Conservation (phyloP, 106 monocot species). For the Iris macrosiphon region DNA sequence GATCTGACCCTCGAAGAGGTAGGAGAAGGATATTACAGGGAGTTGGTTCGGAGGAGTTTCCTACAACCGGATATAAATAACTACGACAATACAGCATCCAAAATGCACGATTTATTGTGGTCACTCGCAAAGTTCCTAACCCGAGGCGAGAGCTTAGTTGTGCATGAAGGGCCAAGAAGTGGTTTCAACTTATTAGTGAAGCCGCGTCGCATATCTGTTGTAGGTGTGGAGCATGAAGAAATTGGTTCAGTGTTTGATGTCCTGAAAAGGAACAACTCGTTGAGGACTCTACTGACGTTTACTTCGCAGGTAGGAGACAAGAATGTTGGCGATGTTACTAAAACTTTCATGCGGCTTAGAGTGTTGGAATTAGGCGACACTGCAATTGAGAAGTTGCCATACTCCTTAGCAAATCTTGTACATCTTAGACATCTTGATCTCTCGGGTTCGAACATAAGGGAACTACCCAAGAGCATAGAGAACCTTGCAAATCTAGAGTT, state of each 20-base stretch:
- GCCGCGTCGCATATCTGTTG: slow-evolving; percentile 4
- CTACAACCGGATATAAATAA: not conserved
- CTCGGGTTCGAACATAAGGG: too few relatives aligned
- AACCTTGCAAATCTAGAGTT: too few relatives aligned
- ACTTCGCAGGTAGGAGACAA: not conserved
- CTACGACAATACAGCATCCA: not conserved
- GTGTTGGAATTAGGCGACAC: slow-evolving; percentile 6
- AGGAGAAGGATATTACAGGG: slow-evolving; percentile 3
- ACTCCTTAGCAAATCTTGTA: not conserved
- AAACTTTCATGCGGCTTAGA: not conserved
- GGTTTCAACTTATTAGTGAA: not conserved
- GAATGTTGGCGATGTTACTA: not conserved
- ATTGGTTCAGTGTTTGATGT: too few relatives aligned
- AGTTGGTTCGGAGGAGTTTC: slow-evolving; percentile 12
- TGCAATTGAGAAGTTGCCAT: not conserved
- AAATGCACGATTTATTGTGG: slow-evolving; percentile 11
- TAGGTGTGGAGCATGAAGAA: not conserved
- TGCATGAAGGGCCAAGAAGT: not conserved
- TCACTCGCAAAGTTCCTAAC: slow-evolving; percentile 2
- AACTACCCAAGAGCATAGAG: too few relatives aligned
- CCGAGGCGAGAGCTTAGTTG: not conserved
- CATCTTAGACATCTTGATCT: slow-evolving; percentile 14
- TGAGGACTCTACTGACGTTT: slow-evolving; percentile 7
- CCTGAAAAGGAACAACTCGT: not conserved
- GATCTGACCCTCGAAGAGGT: slow-evolving; percentile 1